Base-by-base conservation (phyloP, 2,329 filamentous ascomycete species). In the Thelonectria blattea region DNA sequence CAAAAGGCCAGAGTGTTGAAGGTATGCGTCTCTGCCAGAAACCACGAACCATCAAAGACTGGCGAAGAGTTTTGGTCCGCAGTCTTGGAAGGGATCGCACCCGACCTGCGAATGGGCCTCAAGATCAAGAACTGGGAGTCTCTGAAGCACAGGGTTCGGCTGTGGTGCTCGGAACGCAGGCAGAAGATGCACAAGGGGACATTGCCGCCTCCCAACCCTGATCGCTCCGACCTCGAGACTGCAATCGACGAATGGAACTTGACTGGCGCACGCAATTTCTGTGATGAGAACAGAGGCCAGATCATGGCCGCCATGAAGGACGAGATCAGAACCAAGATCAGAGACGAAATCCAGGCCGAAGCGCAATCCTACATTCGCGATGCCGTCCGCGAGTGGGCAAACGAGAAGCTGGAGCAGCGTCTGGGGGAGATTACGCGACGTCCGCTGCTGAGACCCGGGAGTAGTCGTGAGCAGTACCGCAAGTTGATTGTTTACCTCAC, bases 231-330 rank as follows among this genome's bases (percentile, higher is more conserved):
- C 2, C 41, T 70, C 1, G 64, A 67, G 12, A 10, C 4, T 0
- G 12, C 47, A 1, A 53, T 68, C 3, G 65, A 70, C 9, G n/a
- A 50, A 1, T 71, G 66, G 68, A 70, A 70, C 18, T 0, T 14
- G 10, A 41, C 66, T 1, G 70, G 60, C 17, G 46, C 22, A 0
- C n/a, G 30, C 1, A 50, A 60, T 2, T 67, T 68, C 8, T 67
- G 55, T 4, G 6, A 15, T 1, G 10, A 54, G 1, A 3, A 69
- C 18, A 17, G 27, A 0, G 62, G 61, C 0, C 58, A 56, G 14
- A 49, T 69, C 9, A 27, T 56, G 18, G 45, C 4, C 2, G 42
- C 5, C 7, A 7, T 55, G 2, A 62, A 43, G 55, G n/a, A 45
- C 3, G 24, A 22, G 0, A 22, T 27, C 0, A 22, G 56, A 17